Conservation (phyloP, 768 basidiomycete species). For the Mycena indigotica region DNA sequence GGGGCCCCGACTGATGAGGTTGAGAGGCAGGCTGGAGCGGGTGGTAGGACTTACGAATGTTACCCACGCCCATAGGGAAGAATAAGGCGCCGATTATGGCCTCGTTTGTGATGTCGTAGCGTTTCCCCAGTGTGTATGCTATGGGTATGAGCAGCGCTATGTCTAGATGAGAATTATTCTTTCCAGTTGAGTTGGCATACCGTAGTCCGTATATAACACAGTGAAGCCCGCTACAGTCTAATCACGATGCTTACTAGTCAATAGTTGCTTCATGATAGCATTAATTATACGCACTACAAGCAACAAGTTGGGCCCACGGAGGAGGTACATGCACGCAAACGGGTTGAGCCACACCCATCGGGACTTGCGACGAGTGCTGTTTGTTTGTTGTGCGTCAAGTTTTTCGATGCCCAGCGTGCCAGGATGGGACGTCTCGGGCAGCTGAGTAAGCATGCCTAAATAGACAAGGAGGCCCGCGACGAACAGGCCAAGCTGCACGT, state of each 20-base stretch:
- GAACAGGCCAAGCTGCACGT: conserved; percentile 41
- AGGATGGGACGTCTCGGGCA: conserved; percentile 54
- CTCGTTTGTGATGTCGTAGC: conserved; percentile 45
- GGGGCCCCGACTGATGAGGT: conserved; percentile 46
- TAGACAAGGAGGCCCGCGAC: conserved; percentile 34
- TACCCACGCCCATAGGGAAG: conserved; percentile 44
- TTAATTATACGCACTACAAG: conserved; percentile 35
- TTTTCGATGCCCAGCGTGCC: conserved; percentile 43
- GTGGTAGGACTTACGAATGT: conserved; percentile 36
- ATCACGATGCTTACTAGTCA: too few relatives aligned
- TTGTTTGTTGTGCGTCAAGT: not conserved
- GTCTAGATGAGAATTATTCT: too few relatives aligned
- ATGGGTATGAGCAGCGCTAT: conserved; percentile 45
- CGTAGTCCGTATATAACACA: conserved; percentile 40
- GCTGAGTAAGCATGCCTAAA: conserved; percentile 32
- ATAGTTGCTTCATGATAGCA: not conserved
- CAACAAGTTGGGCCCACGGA: conserved; percentile 48
- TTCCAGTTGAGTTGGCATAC: too few relatives aligned
- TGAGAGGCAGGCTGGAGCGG: conserved; percentile 38
- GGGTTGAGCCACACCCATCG: conserved; percentile 45
- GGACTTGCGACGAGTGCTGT: conserved; percentile 5
- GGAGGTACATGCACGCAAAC: conserved; percentile 37
- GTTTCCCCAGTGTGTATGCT: conserved; percentile 51
- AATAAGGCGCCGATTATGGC: conserved; percentile 45
- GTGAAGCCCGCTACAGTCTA: conserved; percentile 41